Conservation (phyloP, 2,329 filamentous ascomycete species). For the Colletotrichum sp. region DNA sequence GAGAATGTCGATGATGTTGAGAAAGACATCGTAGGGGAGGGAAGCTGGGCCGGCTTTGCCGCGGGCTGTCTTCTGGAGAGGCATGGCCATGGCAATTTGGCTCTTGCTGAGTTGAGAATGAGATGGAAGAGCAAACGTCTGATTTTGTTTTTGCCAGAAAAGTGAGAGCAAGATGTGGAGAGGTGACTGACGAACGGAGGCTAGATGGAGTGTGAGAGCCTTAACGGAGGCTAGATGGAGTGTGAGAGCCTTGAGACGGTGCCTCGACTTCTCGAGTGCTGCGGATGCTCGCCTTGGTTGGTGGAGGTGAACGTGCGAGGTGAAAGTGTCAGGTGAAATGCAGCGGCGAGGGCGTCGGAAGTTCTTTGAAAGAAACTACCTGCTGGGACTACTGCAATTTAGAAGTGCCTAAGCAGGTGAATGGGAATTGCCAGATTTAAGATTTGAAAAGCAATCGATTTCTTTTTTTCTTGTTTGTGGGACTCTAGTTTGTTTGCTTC, state of each 20-base stretch:
- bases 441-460: background rate
- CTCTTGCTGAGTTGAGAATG: background rate
- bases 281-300: background rate
- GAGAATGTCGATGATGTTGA: background rate
- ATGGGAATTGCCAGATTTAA: accelerated
- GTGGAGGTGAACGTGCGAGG: background rate
- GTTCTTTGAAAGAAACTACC: background rate
- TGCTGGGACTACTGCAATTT: background rate
- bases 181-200: background rate
- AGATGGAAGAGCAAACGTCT: background rate
- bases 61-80: background rate
- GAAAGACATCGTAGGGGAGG: background rate
- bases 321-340: background rate
- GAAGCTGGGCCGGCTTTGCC: background rate
- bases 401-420: background rate
- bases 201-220: background rate
- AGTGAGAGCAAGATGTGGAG: background rate
- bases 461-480: background rate
- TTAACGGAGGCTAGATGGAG: no score
- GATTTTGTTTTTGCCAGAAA: background rate
- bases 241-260: background rate
- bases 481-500: background rate
- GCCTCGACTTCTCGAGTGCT: background rate
- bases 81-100: background rate
- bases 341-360: background rate